phyloP scores from a whole-genome alignment of 352 stramenopile species.

The Hyaloperonospora brassicae region DNA sequence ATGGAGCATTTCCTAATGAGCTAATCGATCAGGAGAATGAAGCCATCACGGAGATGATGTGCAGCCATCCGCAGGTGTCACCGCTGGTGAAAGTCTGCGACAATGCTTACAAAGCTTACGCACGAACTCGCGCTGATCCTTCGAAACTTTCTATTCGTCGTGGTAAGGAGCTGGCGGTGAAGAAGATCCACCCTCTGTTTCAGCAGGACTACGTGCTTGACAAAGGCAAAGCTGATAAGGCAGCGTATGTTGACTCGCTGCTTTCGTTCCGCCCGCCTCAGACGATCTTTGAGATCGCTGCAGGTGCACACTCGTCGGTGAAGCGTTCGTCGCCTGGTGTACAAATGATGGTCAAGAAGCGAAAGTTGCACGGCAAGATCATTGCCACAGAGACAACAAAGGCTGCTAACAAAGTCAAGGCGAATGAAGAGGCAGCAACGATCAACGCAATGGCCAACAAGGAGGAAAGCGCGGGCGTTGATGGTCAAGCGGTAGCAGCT shows the following conservation, averaged over 20 bases:
- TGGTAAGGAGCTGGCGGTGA: slow-evolving; percentile 88
- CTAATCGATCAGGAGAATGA: slow-evolving; percentile 95
- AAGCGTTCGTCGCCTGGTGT: slow-evolving; percentile 73
- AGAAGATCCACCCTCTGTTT: slow-evolving; percentile 91
- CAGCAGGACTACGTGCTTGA: slow-evolving; percentile 79
- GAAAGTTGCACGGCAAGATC: slow-evolving; percentile 76
- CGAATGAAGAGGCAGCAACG: slow-evolving; percentile 29
- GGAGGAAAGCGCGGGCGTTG: slow-evolving; percentile 15
- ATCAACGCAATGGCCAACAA: slow-evolving; percentile 27
- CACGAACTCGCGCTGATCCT: slow-evolving; percentile 90
- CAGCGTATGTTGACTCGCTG: slow-evolving; percentile 90
- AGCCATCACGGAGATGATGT: slow-evolving; percentile 87
- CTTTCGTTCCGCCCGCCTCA: slow-evolving; percentile 90
- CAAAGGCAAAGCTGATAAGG: slow-evolving; percentile 64
- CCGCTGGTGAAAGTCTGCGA: slow-evolving; percentile 87
- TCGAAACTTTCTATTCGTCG: slow-evolving; percentile 92
- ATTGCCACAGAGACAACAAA: slow-evolving; percentile 70
- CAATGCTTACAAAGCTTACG: slow-evolving; percentile 98
- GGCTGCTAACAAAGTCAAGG: slow-evolving; percentile 29
- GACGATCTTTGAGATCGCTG: slow-evolving; percentile 94
- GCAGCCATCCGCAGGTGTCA: slow-evolving; percentile 60
- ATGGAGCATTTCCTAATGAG: slow-evolving; percentile 94
- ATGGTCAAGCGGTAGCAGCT: slow-evolving; percentile 5
- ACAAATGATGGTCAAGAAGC: slow-evolving; percentile 85
- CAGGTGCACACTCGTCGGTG: slow-evolving; percentile 62